These are phyloP conservation scores for Nicotiana noctiflora DNA, from an alignment of 257 asterid species.

Conservation along the genomic window DNA sequence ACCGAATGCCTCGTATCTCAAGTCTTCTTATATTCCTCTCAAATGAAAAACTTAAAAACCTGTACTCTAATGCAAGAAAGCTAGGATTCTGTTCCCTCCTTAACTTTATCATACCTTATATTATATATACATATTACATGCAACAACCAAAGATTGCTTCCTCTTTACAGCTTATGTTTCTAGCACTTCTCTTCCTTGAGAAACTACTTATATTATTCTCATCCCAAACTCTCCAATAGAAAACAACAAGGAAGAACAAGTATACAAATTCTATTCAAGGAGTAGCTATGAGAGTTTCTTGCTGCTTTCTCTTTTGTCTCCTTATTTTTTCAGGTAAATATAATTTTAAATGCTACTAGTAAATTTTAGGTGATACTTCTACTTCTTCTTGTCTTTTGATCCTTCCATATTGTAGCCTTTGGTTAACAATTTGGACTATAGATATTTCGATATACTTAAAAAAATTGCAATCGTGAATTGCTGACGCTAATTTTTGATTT, in stretches of 20 bases:
- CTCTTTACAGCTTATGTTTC: slow-evolving; percentile 26
- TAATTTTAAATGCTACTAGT: neutral
- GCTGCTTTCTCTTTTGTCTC: slow-evolving; percentile 32
- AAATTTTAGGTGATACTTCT: neutral
- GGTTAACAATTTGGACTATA: neutral
- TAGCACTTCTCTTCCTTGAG: slow-evolving; percentile 10
- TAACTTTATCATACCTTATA: slow-evolving; percentile 8
- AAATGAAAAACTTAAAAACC: slow-evolving; percentile 32
- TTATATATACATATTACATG: slow-evolving; percentile 34
- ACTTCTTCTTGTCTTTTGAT: neutral
- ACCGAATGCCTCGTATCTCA: slow-evolving; percentile 62
- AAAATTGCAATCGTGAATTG: neutral
- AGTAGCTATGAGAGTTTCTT: slow-evolving; percentile 26
- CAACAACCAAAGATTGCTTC: slow-evolving; percentile 25
- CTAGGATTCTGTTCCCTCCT: slow-evolving; percentile 57
- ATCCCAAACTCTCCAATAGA: neutral
- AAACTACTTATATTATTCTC: slow-evolving; percentile 7
- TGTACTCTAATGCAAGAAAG: slow-evolving; percentile 68
- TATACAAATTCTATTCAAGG: slow-evolving; percentile 22
- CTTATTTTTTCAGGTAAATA: slow-evolving; percentile 49
- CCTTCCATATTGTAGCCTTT: neutral
- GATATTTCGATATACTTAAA: neutral
- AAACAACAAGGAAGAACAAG: neutral
- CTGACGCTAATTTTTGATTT: neutral
- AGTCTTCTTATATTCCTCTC: slow-evolving; percentile 76